Percentiles rank a stretch among this genome's conserved stretches.
Conservation (phyloP, 179 eudicot species). For the Amaranthus tricolor region DNA sequence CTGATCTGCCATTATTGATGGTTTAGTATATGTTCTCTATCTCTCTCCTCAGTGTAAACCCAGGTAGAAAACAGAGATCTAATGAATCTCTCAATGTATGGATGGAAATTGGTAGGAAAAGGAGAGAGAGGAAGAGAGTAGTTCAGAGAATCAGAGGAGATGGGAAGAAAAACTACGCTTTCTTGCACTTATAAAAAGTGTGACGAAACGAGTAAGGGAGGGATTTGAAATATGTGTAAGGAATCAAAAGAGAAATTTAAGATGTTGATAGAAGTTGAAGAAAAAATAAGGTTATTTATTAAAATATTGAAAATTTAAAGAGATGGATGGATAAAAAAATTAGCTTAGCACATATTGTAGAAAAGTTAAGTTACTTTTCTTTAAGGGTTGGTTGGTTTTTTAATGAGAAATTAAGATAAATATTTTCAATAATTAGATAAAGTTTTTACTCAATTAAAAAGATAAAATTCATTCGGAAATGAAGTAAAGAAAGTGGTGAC, state of each 20-base stretch:
- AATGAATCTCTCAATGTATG: neutral
- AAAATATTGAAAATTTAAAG: too few relatives aligned
- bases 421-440: too few relatives aligned
- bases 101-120: neutral
- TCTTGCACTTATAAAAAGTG: slow-evolving; percentile 5
- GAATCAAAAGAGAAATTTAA: neutral
- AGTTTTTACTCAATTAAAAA: too few relatives aligned
- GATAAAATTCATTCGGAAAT: too few relatives aligned
- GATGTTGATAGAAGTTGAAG: neutral
- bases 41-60: neutral
- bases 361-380: too few relatives aligned
- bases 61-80: slow-evolving; percentile 8
- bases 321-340: too few relatives aligned
- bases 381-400: too few relatives aligned
- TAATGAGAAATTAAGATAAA: too few relatives aligned
- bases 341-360: too few relatives aligned
- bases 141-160: neutral
- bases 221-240: neutral
- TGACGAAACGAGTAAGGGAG: neutral
- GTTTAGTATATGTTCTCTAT: neutral
- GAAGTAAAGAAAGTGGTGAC: too few relatives aligned
- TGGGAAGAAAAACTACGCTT: neutral
- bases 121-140: slow-evolving; percentile 4
- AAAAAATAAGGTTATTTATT: neutral
- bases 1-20: slow-evolving; percentile 41